phyloP scores from a whole-genome alignment of 148 eudicot genomes.

The Vaccinium myrtillus region DNA sequence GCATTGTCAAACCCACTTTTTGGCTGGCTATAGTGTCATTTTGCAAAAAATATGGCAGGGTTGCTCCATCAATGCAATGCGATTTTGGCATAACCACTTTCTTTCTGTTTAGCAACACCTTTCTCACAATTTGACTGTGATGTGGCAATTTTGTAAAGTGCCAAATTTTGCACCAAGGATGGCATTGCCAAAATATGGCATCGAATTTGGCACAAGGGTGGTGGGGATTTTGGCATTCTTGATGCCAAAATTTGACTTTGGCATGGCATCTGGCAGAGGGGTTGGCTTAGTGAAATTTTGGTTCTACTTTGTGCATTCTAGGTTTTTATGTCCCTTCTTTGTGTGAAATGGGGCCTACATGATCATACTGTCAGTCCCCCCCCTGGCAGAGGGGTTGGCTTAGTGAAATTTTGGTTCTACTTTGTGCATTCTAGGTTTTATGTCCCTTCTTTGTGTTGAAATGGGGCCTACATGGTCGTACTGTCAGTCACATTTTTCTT shows the following conservation, averaged over 20 bases:
- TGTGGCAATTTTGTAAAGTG: neutral
- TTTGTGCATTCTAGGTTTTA: neutral
- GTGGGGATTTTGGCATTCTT: neutral
- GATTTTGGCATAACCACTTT: neutral
- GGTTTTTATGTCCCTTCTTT: neutral
- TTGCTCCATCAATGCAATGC: neutral
- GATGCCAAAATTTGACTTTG: neutral
- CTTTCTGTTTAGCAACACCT: neutral
- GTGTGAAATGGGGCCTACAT: neutral
- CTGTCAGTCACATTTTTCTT: neutral
- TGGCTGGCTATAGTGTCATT: neutral
- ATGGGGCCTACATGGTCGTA: neutral
- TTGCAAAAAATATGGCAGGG: neutral
- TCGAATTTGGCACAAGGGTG: neutral
- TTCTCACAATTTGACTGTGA: neutral
- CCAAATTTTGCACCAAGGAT: neutral
- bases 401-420: neutral
- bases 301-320: neutral
- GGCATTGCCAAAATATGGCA: neutral
- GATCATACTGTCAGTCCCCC: no score
- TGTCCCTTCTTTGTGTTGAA: neutral
- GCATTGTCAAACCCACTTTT: neutral
- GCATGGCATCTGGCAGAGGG: neutral
- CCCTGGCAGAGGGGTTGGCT: neutral
- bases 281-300: neutral